Percentiles rank a stretch among this genome's conserved stretches.
phyloP scores from a whole-genome alignment of 2,329 filamentous ascomycete species.

The Stemphylium beticola region DNA sequence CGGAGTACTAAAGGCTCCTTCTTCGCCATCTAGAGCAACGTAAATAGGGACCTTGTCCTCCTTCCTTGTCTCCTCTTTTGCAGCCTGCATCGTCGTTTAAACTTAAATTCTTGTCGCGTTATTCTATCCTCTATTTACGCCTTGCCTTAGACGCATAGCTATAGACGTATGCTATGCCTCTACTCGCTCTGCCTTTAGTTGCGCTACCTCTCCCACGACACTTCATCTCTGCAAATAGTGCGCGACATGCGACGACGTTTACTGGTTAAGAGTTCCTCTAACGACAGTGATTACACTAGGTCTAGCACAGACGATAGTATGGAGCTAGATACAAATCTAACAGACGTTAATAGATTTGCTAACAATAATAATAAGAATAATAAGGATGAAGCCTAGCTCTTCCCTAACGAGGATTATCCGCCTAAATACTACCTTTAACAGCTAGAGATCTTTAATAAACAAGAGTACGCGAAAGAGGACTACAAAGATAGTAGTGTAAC shows the following conservation, averaged over 20 bases:
- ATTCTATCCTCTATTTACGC: conserved; percentile 8
- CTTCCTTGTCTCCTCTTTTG: conserved; percentile 9
- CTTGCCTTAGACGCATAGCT: conserved; percentile 4
- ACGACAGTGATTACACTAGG: conserved; percentile 16
- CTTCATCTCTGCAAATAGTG: conserved; percentile 5
- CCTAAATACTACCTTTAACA: conserved; percentile 25
- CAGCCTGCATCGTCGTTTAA: conserved; percentile 5
- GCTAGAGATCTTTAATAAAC: conserved; percentile 20
- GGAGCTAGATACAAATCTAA: conserved; percentile 18
- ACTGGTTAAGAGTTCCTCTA: conserved; percentile 13
- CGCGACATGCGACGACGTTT: conserved; percentile 11
- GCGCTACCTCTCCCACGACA: conserved; percentile 2
- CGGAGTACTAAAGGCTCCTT: conserved; percentile 17
- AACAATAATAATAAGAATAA: conserved; percentile 9
- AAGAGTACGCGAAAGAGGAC: conserved; percentile 24
- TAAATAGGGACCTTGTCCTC: conserved; percentile 6
- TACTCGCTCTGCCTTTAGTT: conserved; percentile 2
- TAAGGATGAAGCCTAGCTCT: conserved; percentile 15
- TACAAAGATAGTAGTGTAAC: too few relatives aligned
- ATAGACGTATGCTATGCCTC: conserved; percentile 8
- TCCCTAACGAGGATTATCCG: conserved; percentile 17
- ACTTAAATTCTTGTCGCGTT: conserved; percentile 11
- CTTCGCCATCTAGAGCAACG: conserved; percentile 6
- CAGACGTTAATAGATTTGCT: conserved; percentile 11
- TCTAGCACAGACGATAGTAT: conserved; percentile 16